Base-by-base conservation (phyloP, 345 rosid species). In the Gossypium ekmanianum region DNA sequence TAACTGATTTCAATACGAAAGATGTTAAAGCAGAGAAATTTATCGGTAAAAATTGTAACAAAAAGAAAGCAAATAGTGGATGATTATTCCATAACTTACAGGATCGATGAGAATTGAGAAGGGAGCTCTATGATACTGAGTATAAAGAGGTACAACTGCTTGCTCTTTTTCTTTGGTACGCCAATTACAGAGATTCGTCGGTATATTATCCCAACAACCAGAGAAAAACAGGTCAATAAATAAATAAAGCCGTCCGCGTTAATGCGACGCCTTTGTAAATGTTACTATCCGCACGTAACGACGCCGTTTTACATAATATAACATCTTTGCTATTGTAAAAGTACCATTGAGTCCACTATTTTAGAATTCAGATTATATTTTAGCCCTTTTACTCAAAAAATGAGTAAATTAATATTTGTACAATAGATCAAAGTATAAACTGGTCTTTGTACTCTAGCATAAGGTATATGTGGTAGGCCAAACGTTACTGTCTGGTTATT, bases 301-400 rank as follows among this genome's bases (percentile, higher is more conserved):
- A 8, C 12, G 27, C 26, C 26, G 13, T 18, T 4, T 52, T 16
- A 52, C 16, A 52, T 14, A 52, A 1, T 2, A 5, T 4, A 34
- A 34, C 6, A 34, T 34, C 41, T 34, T 5, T 34, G 7, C 41
- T 34, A 1, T 5, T 1, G 41, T 34, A 5, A 34, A 34, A 34
- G 41, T 34, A 0, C 0, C 11, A 11, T 47, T 0, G 13, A 2
- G 1, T 0, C 41, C 41, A 0, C 41, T 34, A 34, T 34, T 4
- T 34, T 34, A 34, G 41, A 34, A 34, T 4, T 34, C 7, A 5
- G 7, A 34, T 34, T 34, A 0, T 34, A 34, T 34, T 34, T 34
- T 34, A 34, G 7, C 0, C 0, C 0, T 4, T 34, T 5, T 5
- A 5, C 0, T 34, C 0, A 6, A 34, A 4, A 34, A 34, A 34